These are phyloP conservation scores for Fusarium hainanense DNA, from an alignment of 2,329 filamentous ascomycete genomes.

Conservation along the genomic window DNA sequence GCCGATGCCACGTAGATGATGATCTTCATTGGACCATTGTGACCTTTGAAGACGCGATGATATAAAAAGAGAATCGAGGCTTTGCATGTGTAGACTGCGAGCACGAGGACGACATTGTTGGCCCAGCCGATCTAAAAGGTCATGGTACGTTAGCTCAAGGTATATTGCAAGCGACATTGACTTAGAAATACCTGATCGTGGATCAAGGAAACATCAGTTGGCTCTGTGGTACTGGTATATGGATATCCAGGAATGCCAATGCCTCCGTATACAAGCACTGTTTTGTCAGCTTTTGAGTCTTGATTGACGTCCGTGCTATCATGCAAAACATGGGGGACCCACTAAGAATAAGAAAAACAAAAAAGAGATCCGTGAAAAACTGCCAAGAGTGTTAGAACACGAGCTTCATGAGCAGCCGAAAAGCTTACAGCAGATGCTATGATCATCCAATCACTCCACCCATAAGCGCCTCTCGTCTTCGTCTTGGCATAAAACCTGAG, in stretches of 20 bases:
- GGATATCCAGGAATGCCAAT: slow-evolving; percentile 13
- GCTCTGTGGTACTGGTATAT: slow-evolving; percentile 16
- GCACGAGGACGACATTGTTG: slow-evolving; percentile 10
- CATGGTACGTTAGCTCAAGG: rapidly evolving
- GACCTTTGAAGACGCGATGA: slow-evolving; percentile 10
- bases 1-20: slow-evolving; percentile 8
- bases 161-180: rapidly evolving
- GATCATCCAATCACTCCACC: slow-evolving; percentile 22
- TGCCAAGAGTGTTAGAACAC: background rate
- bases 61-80: slow-evolving; percentile 14
- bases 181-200: background rate
- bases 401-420: rapidly evolving
- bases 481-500: slow-evolving; percentile 18
- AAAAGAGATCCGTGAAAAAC: slow-evolving; percentile 8
- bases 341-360: slow-evolving; percentile 12
- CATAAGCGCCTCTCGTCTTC: slow-evolving; percentile 9
- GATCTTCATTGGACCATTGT: slow-evolving; percentile 3
- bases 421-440: background rate
- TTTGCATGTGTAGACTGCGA: slow-evolving; percentile 6
- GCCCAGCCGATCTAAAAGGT: background rate
- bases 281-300: background rate
- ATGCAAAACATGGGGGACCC: background rate
- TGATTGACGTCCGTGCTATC: rapidly evolving
- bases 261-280: slow-evolving; percentile 14
- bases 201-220: slow-evolving; percentile 6